Percentiles rank a stretch among this genome's conserved stretches.
Evolutionary conservation across 495 filamentous ascomycete genomes (phyloP).

Genomic region (Talaromyces liani): DNA sequence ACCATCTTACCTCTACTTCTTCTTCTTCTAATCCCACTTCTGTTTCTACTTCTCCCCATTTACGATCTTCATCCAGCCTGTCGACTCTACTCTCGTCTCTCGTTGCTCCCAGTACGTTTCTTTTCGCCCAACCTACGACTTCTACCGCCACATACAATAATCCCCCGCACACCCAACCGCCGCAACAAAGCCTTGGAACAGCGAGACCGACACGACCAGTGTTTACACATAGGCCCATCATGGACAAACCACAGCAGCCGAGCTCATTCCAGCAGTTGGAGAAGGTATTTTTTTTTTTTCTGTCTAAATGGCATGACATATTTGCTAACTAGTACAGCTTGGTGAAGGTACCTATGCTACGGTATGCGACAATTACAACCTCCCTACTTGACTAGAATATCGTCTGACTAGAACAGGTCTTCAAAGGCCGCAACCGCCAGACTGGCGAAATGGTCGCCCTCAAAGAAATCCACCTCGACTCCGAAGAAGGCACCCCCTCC

Average conservation of each 20-base stretch:
- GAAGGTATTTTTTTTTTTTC: slow-evolving; percentile 43
- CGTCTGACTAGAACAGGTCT: slow-evolving; percentile 57
- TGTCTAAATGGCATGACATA: too few species aligned
- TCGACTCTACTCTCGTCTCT: slow-evolving; percentile 20
- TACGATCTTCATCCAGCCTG: neutral
- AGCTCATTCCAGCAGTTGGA: slow-evolving; percentile 98
- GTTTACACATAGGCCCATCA: slow-evolving; percentile 27
- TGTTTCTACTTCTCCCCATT: neutral
- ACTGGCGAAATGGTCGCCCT: slow-evolving; percentile 93
- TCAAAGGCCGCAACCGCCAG: slow-evolving; percentile 95
- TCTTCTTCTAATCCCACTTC: neutral
- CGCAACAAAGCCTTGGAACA: neutral
- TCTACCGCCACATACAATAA: neutral
- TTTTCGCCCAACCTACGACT: slow-evolving; percentile 16
- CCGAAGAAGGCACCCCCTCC: slow-evolving; percentile 96
- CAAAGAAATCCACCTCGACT: slow-evolving; percentile 98
- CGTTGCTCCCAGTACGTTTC: slow-evolving; percentile 34
- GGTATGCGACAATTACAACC: slow-evolving; percentile 31
- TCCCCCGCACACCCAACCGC: slow-evolving; percentile 11
- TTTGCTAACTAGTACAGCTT: slow-evolving; percentile 42
- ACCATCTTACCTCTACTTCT: neutral
- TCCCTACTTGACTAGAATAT: neutral
- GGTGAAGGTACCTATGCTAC: slow-evolving; percentile 99
- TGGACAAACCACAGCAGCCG: slow-evolving; percentile 86
- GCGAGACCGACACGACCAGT: neutral